These are phyloP conservation scores for Apiospora phragmitis DNA, from an alignment of 2,329 filamentous ascomycete species.

Conservation along the genomic window DNA sequence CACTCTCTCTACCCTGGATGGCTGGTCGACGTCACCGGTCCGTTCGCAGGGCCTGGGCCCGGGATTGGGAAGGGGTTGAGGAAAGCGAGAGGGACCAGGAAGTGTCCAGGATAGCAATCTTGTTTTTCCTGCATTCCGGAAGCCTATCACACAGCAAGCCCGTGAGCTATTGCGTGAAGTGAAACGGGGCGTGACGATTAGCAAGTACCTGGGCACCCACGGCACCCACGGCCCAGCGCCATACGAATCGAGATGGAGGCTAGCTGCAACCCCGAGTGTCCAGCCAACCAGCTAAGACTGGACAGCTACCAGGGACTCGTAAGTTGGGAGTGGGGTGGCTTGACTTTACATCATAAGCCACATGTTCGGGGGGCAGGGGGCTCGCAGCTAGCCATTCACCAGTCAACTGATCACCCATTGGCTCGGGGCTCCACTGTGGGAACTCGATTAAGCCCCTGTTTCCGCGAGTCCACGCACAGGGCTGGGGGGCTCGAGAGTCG, in stretches of 20 bases:
- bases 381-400: not conserved
- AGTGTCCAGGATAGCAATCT: not conserved
- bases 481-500: not conserved
- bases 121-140: not conserved
- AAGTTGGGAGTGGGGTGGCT: not conserved
- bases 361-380: not conserved
- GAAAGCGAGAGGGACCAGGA: not conserved
- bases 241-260: slow-evolving; percentile 5
- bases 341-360: slow-evolving; percentile 6
- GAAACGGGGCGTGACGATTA: slow-evolving; percentile 4
- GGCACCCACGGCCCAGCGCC: not conserved
- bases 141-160: not conserved
- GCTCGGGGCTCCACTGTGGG: not conserved
- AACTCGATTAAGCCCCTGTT: slow-evolving; percentile 2
- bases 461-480: not conserved
- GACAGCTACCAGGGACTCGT: not conserved
- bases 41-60: not conserved
- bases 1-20: not conserved
- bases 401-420: not conserved
- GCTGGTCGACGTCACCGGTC: not conserved
- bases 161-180: not conserved
- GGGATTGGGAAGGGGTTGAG: not conserved
- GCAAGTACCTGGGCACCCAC: not conserved
- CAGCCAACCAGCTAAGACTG: slow-evolving; percentile 2
- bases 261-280: slow-evolving; percentile 7